Percentiles rank a stretch among this genome's conserved stretches.
These are phyloP conservation scores for Salix arbutifolia DNA, from an alignment of 345 rosid genomes.

Conservation along the genomic window DNA sequence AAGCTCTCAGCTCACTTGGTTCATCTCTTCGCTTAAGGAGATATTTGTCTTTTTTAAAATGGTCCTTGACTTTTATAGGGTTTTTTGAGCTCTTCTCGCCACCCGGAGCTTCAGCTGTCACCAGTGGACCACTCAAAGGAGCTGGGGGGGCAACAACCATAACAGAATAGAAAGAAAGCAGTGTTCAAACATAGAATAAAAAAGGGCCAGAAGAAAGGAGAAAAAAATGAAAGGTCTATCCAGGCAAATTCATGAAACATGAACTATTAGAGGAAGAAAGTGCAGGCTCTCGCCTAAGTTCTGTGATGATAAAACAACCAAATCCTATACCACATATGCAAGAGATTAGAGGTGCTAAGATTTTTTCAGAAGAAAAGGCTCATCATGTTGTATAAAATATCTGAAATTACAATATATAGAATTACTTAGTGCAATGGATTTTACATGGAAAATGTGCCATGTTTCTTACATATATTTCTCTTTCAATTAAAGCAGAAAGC, in stretches of 20 bases:
- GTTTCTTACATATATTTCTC: background rate
- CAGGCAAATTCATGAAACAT: background rate
- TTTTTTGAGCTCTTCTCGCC: conserved; percentile 57
- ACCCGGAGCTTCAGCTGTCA: conserved; percentile 77
- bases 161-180: conserved; percentile 11
- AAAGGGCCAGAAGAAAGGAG: background rate
- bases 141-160: conserved; percentile 46
- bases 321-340: background rate
- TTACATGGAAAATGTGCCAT: background rate
- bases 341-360: background rate
- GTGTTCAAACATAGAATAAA: conserved; percentile 14
- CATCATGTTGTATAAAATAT: background rate
- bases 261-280: background rate
- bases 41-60: conserved; percentile 66
- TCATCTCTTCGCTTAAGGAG: conserved; percentile 83
- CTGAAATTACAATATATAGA: background rate
- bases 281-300: background rate
- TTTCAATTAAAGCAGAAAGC: background rate
- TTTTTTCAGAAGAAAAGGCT: background rate
- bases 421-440: background rate
- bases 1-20: conserved; percentile 28
- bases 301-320: background rate
- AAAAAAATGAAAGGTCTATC: background rate
- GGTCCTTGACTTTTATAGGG: conserved; percentile 68
- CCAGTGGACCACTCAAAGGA: conserved; percentile 94